These are phyloP conservation scores for Verticillium dahliae DNA, from an alignment of 2,329 filamentous ascomycete genomes.

Conservation along the genomic window DNA sequence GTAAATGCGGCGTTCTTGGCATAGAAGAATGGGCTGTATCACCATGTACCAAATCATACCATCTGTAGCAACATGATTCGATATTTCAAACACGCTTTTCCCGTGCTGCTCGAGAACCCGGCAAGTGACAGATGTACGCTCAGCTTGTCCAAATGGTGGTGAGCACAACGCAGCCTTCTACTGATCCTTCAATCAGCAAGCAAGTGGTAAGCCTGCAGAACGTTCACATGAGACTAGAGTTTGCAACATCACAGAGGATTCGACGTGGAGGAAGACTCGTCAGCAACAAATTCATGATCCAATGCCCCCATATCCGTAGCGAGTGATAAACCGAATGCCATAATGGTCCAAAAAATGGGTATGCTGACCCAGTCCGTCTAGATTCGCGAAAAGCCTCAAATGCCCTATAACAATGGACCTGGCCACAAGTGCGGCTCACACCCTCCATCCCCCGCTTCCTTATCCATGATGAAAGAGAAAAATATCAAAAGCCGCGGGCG, in stretches of 20 bases:
- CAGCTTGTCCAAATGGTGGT: too few species aligned
- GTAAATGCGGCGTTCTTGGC: not conserved
- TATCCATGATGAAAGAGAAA: not conserved
- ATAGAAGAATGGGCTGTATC: not conserved
- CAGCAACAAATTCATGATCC: not conserved
- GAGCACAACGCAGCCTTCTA: too few species aligned
- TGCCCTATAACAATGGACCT: not conserved
- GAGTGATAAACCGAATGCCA: not conserved
- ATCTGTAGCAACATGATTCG: not conserved
- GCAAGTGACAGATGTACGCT: not conserved
- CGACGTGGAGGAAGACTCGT: not conserved
- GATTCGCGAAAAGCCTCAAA: not conserved
- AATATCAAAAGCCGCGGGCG: not conserved
- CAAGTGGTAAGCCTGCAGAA: too few species aligned
- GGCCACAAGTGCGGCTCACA: not conserved
- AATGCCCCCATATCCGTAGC: not conserved
- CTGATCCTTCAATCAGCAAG: too few species aligned
- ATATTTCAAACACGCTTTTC: not conserved
- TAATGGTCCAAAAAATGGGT: not conserved
- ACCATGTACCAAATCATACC: not conserved
- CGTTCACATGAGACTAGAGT: too few species aligned
- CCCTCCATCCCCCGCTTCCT: not conserved
- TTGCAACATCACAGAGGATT: too few species aligned
- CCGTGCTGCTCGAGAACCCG: not conserved
- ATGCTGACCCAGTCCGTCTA: not conserved